Base-by-base conservation (phyloP, 805 yeast genomes). In the Ogataea chonburiensis region DNA sequence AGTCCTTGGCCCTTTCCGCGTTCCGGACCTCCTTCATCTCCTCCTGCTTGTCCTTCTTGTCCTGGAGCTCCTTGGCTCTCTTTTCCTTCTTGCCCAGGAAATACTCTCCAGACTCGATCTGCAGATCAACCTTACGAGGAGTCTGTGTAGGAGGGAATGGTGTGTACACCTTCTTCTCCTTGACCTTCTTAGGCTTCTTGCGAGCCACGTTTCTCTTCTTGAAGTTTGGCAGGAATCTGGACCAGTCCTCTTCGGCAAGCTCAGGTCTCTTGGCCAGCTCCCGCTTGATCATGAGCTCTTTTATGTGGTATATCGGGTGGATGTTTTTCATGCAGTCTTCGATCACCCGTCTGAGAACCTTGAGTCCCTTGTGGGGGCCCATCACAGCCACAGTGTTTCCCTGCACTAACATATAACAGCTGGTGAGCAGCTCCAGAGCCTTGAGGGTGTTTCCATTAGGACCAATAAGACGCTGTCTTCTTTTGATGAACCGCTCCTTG, bases 121-220 rank as follows among this genome's bases (percentile, higher is more conserved):
- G 95, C 60, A 89, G 69, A 76, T 93, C 98, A 64, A 93, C 72
- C 85, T 93, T 89, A 71, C 98, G 83, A 57, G 98, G 98, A 49
- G 79, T 77, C 66, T 86, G 98, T 34, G 86, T 85, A 52, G 98
- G 98, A 68, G 98, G 98, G 88, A 93, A 93, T 58, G 98, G 98
- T 21, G 98, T 93, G 76, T 91, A 91, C 3, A 78, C 81, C 65
- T 82, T 89, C 70, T 76, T 73, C 36, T 63, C 66, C 66, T 72
- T 71, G 55, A 74, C 67, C 61, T 75, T 78, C 64, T 75, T 78
- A 43, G 93, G 85, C 72, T 82, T 82, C 81, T 85, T 85, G 58
- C 98, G 81, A 23, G 95, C 95, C 48, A 91, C 96, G 56, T 88
- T 88, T 63, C 89, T 81, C 75, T 91, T 93, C 77, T 87, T 93